These are phyloP conservation scores for Diaporthe caulivora DNA, from an alignment of 2,329 filamentous ascomycete genomes.

Conservation along the genomic window DNA sequence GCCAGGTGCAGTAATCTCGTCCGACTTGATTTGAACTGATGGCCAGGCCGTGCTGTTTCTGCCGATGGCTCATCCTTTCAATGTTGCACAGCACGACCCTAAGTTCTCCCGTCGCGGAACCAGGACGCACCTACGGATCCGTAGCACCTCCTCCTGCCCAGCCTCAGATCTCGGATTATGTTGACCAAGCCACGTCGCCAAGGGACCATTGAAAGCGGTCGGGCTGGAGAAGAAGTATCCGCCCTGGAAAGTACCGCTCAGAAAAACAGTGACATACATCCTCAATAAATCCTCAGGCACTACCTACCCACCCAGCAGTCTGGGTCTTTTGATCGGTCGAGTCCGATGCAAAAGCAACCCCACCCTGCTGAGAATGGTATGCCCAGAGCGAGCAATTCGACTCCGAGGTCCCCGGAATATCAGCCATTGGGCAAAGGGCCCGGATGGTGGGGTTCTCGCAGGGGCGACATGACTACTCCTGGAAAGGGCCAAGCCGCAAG, in stretches of 20 bases:
- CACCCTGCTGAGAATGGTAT: neutral
- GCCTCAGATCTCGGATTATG: neutral
- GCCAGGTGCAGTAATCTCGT: neutral
- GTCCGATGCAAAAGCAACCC: neutral
- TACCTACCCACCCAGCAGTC: neutral
- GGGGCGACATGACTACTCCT: neutral
- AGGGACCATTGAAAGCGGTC: neutral
- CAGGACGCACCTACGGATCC: neutral
- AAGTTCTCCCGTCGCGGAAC: too few relatives aligned
- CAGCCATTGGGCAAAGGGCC: neutral
- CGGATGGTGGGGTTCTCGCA: constrained; percentile 10
- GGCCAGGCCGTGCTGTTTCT: neutral
- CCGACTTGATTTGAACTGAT: neutral
- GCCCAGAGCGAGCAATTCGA: neutral
- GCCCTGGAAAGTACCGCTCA: too few relatives aligned
- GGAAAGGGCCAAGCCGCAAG: neutral
- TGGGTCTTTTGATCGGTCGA: neutral
- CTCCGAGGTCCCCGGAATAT: neutral
- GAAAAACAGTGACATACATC: neutral
- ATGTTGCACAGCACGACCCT: neutral
- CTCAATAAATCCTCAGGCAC: too few relatives aligned
- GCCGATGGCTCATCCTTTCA: neutral
- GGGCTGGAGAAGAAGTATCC: too few relatives aligned
- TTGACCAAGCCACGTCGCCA: neutral
- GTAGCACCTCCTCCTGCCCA: neutral